These are phyloP conservation scores for Fragaria iinumae DNA, from an alignment of 306 rosid species.

Conservation along the genomic window DNA sequence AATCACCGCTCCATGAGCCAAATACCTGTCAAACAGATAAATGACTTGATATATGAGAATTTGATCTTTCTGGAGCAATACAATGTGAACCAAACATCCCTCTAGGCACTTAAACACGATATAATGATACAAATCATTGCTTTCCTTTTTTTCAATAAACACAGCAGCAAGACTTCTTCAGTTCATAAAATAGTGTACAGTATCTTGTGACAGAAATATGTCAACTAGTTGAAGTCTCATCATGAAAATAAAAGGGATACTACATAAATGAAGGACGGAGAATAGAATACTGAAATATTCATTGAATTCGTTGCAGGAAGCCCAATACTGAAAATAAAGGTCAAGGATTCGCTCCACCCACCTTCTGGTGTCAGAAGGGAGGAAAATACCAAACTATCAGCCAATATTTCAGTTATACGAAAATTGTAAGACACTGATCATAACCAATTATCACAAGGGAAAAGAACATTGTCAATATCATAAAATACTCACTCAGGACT, in stretches of 20 bases:
- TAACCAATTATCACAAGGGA: background rate
- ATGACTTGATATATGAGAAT: background rate
- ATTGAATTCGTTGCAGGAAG: background rate
- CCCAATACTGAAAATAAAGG: background rate
- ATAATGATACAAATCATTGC: background rate
- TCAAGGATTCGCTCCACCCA: background rate
- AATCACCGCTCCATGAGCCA: slow-evolving; percentile 89
- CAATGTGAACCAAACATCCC: background rate
- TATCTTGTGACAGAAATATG: background rate
- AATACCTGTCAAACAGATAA: slow-evolving; percentile 55
- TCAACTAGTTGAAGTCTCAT: background rate
- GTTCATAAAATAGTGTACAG: background rate
- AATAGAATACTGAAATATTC: background rate
- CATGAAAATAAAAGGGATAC: background rate
- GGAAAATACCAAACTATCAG: background rate
- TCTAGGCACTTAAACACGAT: background rate
- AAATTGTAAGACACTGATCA: background rate
- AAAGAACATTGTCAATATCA: background rate
- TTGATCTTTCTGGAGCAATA: background rate
- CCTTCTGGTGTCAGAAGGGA: background rate
- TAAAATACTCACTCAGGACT: slow-evolving; percentile 78
- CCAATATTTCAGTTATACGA: background rate
- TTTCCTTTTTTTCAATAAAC: background rate
- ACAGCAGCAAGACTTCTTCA: background rate
- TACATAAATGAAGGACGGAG: background rate